phyloP scores from a whole-genome alignment of 805 yeast genomes.

The Candida bentonensis region DNA sequence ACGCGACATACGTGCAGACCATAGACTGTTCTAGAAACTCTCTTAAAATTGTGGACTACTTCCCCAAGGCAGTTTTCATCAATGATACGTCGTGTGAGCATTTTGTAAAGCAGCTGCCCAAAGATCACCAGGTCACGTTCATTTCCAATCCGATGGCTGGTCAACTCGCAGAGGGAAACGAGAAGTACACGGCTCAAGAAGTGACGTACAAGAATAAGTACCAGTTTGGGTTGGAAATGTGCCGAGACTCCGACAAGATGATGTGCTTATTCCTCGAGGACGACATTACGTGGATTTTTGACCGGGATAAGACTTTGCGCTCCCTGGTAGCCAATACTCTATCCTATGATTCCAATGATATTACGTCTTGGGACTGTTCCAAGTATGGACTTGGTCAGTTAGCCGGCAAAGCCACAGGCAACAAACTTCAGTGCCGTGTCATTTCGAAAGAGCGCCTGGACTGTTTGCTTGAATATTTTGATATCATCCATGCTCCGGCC shows the following conservation, averaged over 20 bases:
- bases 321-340: not conserved
- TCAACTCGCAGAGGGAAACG: not conserved
- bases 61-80: not conserved
- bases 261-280: conserved; percentile 1
- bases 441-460: not conserved
- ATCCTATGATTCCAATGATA: not conserved
- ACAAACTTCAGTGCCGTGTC: not conserved
- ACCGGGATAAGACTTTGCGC: not conserved
- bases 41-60: not conserved
- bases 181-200: not conserved
- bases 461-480: not conserved
- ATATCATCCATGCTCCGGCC: not conserved
- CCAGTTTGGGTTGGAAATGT: not conserved
- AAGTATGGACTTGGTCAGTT: not conserved
- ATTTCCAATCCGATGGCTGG: not conserved
- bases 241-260: not conserved
- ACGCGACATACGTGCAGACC: not conserved
- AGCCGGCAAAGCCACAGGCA: not conserved
- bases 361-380: not conserved
- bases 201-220: not conserved
- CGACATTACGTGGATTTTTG: not conserved
- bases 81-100: not conserved
- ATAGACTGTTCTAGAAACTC: conserved; percentile 1
- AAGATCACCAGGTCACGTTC: not conserved
- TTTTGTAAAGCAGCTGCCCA: not conserved